Conservation (phyloP, 164 flowering plant genomes). For the Umbellularia californica region DNA sequence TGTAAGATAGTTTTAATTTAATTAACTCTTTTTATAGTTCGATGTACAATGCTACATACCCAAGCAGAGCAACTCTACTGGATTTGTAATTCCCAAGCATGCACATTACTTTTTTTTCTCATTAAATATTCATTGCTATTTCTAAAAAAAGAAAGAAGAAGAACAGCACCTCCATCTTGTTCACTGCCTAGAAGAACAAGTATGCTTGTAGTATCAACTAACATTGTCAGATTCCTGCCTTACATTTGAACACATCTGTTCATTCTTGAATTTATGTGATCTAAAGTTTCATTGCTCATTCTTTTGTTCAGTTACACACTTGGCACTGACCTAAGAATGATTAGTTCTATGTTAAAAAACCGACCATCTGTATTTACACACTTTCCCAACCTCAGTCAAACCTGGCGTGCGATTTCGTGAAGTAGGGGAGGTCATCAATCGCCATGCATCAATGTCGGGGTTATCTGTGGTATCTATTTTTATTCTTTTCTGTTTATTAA, state of each 20-base stretch:
- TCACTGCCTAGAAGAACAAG: too few relatives aligned
- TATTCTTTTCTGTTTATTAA: neutral
- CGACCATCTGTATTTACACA: neutral
- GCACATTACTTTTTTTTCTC: too few relatives aligned
- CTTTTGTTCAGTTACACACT: neutral
- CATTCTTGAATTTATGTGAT: neutral
- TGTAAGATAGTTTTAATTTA: too few relatives aligned
- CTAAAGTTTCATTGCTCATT: neutral
- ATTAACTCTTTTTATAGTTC: too few relatives aligned
- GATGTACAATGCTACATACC: too few relatives aligned
- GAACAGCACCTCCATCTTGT: too few relatives aligned
- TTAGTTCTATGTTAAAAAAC: neutral
- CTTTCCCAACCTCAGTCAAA: conserved; percentile 48
- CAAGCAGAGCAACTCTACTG: too few relatives aligned
- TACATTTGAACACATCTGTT: neutral
- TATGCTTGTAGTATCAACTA: neutral
- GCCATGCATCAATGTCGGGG: conserved; percentile 93
- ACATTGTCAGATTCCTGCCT: neutral
- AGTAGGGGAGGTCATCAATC: conserved; percentile 86
- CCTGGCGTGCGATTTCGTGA: conserved; percentile 96
- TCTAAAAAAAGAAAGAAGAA: too few relatives aligned
- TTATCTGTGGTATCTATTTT: conserved; percentile 77
- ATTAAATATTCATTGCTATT: too few relatives aligned
- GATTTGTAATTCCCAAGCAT: too few relatives aligned
- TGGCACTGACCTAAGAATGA: neutral